Conservation (phyloP, 257 asterid genomes). For the Haberlea rhodopensis region DNA sequence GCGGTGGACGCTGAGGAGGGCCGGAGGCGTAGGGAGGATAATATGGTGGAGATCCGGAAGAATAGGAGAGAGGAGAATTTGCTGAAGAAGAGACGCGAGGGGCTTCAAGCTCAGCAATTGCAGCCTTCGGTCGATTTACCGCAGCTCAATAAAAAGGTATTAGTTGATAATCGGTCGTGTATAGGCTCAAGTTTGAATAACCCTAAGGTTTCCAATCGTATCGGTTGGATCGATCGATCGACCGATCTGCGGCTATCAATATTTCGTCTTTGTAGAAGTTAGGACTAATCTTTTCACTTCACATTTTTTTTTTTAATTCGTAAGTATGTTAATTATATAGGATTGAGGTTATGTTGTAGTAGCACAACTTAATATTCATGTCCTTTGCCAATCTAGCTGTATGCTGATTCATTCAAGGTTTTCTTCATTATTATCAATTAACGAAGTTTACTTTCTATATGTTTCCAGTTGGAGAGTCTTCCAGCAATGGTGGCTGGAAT, state of each 20-base stretch:
- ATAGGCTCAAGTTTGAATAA: not conserved
- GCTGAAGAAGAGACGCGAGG: conserved; percentile 93
- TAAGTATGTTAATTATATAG: not conserved
- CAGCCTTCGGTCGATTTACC: conserved; percentile 49
- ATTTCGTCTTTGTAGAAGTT: not conserved
- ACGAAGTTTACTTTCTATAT: conserved; percentile 7
- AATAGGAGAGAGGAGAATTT: conserved; percentile 77
- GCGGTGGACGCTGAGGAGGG: conserved; percentile 98
- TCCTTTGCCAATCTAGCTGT: not conserved
- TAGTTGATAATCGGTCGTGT: not conserved
- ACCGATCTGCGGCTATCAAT: conserved; percentile 17
- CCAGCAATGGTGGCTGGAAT: conserved; percentile 75
- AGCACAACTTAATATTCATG: not conserved
- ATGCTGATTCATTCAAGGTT: conserved; percentile 1
- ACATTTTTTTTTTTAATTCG: not conserved
- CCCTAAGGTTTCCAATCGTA: conserved; percentile 37
- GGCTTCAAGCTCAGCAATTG: conserved; percentile 69
- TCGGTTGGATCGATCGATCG: conserved; percentile 15
- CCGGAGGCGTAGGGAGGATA: conserved; percentile 85
- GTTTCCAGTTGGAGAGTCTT: conserved; percentile 71
- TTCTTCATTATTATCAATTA: conserved; percentile 1
- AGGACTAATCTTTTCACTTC: not conserved
- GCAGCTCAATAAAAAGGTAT: conserved; percentile 73
- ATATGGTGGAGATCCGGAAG: conserved; percentile 98
- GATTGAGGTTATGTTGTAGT: conserved; percentile 5